Conservation (phyloP, 2,329 filamentous ascomycete genomes). For the Calonectria henricotiae region DNA sequence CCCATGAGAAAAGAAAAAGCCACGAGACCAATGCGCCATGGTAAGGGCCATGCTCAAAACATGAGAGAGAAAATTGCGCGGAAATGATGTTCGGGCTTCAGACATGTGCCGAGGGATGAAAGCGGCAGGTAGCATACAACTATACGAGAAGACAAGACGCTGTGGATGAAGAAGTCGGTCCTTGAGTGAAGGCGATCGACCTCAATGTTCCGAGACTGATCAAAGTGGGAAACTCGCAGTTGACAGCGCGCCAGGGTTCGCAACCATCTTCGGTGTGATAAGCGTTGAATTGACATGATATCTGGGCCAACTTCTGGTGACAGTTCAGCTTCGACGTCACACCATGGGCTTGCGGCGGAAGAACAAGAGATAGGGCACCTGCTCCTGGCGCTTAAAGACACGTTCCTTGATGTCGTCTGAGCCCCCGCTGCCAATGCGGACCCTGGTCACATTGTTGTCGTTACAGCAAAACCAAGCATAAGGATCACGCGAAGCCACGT, state of each 20-base stretch:
- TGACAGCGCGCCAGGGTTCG: conserved; percentile 1
- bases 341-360: conserved; percentile 60
- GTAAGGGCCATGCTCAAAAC: background rate
- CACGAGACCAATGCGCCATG: background rate
- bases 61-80: background rate
- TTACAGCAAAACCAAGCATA: conserved; percentile 68
- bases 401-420: conserved; percentile 57
- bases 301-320: background rate
- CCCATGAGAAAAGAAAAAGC: background rate
- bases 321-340: conserved; percentile 31
- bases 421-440: conserved; percentile 61
- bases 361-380: conserved; percentile 67
- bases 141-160: background rate
- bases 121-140: conserved; percentile 17
- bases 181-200: background rate
- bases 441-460: conserved; percentile 62
- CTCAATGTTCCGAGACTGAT: conserved; percentile 15
- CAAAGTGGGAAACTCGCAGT: conserved; percentile 5
- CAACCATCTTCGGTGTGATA: background rate
- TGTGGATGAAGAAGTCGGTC: background rate
- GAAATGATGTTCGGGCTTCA: background rate
- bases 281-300: background rate
- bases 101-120: conserved; percentile 14
- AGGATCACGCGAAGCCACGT: conserved; percentile 65
- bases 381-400: conserved; percentile 59